Percentiles rank a stretch among this genome's conserved stretches.
Evolutionary conservation across 2,329 filamentous ascomycete genomes (phyloP).

Genomic region (Hysterium pulicare): DNA sequence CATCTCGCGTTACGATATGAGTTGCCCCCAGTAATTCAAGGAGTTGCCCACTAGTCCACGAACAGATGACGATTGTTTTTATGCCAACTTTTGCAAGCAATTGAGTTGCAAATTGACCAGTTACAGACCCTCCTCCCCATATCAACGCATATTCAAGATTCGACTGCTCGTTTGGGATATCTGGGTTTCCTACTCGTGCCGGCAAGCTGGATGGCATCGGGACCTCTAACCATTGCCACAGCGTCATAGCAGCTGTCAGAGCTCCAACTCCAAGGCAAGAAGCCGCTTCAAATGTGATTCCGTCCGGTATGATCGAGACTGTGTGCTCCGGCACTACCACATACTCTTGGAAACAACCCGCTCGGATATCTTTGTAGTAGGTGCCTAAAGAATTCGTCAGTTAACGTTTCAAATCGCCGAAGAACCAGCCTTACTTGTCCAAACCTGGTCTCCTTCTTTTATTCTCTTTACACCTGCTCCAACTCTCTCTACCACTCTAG

Average conservation of each 20-base stretch:
- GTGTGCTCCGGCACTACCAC: constrained; percentile 43
- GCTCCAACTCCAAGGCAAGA: constrained; percentile 42
- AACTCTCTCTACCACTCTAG: constrained; percentile 26
- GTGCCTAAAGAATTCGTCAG: too few relatives aligned
- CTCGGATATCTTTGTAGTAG: constrained; percentile 42
- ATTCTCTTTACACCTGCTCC: constrained; percentile 22
- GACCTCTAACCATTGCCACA: constrained; percentile 43
- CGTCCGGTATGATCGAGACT: constrained; percentile 37
- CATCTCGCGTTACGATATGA: constrained; percentile 33
- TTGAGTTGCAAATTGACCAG: constrained; percentile 43
- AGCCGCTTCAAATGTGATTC: constrained; percentile 32
- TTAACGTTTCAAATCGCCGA: too few relatives aligned
- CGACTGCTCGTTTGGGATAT: too few relatives aligned
- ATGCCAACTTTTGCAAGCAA: constrained; percentile 35
- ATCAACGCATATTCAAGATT: constrained; percentile 30
- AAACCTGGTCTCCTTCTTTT: constrained; percentile 26
- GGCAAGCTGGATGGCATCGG: constrained; percentile 11
- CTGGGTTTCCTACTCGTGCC: too few relatives aligned
- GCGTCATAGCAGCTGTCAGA: constrained; percentile 42
- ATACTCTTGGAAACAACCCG: constrained; percentile 44
- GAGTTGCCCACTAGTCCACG: constrained; percentile 26
- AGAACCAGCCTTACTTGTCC: too few relatives aligned
- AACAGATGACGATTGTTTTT: constrained; percentile 37
- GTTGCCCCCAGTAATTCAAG: constrained; percentile 30
- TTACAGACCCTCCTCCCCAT: constrained; percentile 44